Percentiles rank a stretch among this genome's conserved stretches.
Conservation (phyloP, 2,329 filamentous ascomycete genomes). For the Paraphaeosphaeria minitans region DNA sequence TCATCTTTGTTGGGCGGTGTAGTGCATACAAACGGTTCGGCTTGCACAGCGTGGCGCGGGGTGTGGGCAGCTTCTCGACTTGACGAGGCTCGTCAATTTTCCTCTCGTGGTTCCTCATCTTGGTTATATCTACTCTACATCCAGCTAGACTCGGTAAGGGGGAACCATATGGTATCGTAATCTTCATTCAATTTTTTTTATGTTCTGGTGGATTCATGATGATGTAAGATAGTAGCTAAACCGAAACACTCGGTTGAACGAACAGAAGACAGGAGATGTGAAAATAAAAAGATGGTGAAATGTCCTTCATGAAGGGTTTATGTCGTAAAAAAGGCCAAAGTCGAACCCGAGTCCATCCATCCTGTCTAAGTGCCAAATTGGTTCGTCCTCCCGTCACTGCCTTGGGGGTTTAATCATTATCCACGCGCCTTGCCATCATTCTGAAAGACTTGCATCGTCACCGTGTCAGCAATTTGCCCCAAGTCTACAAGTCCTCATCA, state of each 20-base stretch:
- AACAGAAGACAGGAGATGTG: not conserved
- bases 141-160: not conserved
- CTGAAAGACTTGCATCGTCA: not conserved
- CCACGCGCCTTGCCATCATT: too few relatives aligned
- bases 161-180: not conserved
- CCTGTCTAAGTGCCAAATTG: constrained; percentile 3
- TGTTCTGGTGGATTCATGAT: constrained; percentile 1
- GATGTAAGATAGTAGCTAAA: constrained; percentile 1
- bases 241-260: not conserved
- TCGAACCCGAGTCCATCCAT: not conserved
- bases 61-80: not conserved
- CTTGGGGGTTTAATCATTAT: too few relatives aligned
- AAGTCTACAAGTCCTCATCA: constrained; percentile 20
- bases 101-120: not conserved
- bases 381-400: not conserved
- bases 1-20: not conserved
- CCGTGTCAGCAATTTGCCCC: not conserved
- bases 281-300: not conserved
- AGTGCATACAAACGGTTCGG: constrained; percentile 3
- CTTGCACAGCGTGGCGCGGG: constrained; percentile 1
- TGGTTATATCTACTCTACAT: constrained; percentile 3
- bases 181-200: constrained; percentile 3
- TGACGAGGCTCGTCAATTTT: not conserved
- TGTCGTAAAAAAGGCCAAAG: not conserved
- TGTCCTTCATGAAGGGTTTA: not conserved